Evolutionary conservation across 176 grass and related monocot genomes (phyloP), one percentile per base, ranked within the genome.

Genomic region (Pharus latifolius): DNA sequence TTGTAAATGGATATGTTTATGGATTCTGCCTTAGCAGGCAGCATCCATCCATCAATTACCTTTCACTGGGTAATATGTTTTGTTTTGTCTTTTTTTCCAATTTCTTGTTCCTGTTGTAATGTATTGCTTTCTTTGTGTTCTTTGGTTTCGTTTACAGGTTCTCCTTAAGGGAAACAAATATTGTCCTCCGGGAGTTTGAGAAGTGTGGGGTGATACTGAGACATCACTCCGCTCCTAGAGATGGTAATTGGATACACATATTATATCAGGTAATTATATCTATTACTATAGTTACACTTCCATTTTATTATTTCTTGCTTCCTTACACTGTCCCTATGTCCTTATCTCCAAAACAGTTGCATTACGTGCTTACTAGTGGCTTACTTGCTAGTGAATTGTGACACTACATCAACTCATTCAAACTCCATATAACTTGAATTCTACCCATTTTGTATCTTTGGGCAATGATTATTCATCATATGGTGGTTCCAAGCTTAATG

Each of bases 191-290:
- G 6, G 90, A 99, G 55, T 88, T 99, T 0, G 96, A 99, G 76
- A 99, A 99, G 77, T 99, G 84, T 24, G 90, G 96, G 49, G 73
- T 91, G 33, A 91, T 99, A 82, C 63, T 94, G 70, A 88, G 82
- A 80, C 96, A 99, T 49, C 50, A 88, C 14, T 69, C 68, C 4
- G 90, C 87, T 37, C 87, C 96, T 67, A 84, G 79, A 70, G 82
- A 88, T 73, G 87, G 90, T 22, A 95, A 99, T 66, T 99, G 90
- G 90, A 91, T 95, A 49, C 90, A 95, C 79, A 74, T 99, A 76
- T 84, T 99, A 43, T 99, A 91, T 53, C 79, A 95, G 96, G 96
- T 98, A 93, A 60, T 32, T 1, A 64, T 22, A 32, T n/a, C 14
- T 88, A 45, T 17, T 32, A 23, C 25, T 42, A 59, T n/a, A 6